These are phyloP conservation scores for Trypanosoma mega DNA, from an alignment of 208 protist genomes.

Conservation along the genomic window DNA sequence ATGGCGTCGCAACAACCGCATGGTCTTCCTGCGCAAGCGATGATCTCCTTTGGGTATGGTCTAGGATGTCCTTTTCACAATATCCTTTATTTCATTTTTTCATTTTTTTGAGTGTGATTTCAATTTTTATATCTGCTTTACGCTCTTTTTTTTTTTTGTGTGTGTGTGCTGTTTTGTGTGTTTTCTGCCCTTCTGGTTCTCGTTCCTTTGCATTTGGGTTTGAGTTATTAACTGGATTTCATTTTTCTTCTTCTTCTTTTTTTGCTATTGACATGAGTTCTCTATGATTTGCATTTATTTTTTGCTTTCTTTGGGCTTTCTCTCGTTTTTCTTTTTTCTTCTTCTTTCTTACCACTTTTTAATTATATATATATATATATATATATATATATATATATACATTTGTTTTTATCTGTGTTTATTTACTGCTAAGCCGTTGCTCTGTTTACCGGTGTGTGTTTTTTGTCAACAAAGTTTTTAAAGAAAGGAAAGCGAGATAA, in stretches of 20 bases:
- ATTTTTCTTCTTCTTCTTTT: no score
- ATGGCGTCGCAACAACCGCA: constrained; percentile 99
- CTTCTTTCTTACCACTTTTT: constrained; percentile 10
- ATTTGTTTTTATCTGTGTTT: no score
- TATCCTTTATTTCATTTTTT: constrained; percentile 10
- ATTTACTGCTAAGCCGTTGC: no score
- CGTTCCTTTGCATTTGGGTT: not conserved
- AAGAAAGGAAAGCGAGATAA: not conserved
- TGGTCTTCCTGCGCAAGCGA: constrained; percentile 93
- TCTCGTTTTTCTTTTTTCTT: constrained; percentile 21
- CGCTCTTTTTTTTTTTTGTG: constrained; percentile 26
- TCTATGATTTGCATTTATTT: no score
- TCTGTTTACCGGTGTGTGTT: no score
- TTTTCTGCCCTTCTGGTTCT: constrained; percentile 13
- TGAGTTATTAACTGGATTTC: no score
- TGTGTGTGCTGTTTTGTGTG: no score
- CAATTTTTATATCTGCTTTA: constrained; percentile 23
- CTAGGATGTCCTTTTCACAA: constrained; percentile 2
- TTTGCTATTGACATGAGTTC: no score
- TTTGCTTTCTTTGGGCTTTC: constrained; percentile 21
- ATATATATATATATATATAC: constrained; percentile 10
- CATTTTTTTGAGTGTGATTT: constrained; percentile 15
- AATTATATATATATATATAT: constrained; percentile 13
- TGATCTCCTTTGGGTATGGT: constrained; percentile 52
- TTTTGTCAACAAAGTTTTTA: no score